Percentiles rank a stretch among this genome's conserved stretches.
phyloP scores from a whole-genome alignment of 75 land plant genomes.

The Ceratopteris richardii region DNA sequence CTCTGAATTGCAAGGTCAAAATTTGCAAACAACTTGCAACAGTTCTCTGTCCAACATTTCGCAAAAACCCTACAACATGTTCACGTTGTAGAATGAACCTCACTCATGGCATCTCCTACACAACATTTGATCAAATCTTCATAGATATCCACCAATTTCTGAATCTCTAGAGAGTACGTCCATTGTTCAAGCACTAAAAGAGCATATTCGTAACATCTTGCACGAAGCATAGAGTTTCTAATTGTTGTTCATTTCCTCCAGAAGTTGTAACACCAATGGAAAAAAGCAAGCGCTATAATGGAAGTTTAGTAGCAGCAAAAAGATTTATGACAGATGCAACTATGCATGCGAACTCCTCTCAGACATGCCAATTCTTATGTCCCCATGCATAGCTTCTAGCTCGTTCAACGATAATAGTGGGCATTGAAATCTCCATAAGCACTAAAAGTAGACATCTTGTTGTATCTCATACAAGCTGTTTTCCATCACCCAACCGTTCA shows the following conservation, averaged over 20 bases:
- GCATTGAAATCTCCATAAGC: constrained; percentile 99
- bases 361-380: constrained; percentile 89
- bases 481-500: constrained; percentile 88
- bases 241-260: constrained; percentile 79
- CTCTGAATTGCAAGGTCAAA: too few relatives aligned
- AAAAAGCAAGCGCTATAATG: constrained; percentile 77
- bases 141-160: too few relatives aligned
- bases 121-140: too few relatives aligned
- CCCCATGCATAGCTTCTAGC: constrained; percentile 94
- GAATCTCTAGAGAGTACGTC: too few relatives aligned
- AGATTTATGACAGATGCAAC: constrained; percentile 80
- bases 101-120: too few relatives aligned
- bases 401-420: constrained; percentile 95
- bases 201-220: too few relatives aligned
- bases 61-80: too few relatives aligned
- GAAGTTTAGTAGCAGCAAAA: constrained; percentile 84
- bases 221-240: too few relatives aligned
- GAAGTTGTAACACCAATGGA: constrained; percentile 80
- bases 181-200: too few relatives aligned
- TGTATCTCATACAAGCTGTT: constrained; percentile 96
- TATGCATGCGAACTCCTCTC: constrained; percentile 98
- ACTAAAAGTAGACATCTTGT: constrained; percentile 75
- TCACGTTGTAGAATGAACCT: too few relatives aligned
- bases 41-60: too few relatives aligned
- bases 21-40: too few relatives aligned